Base-by-base conservation (phyloP, 2,329 filamentous ascomycete species). In the Colletotrichum sidae region DNA sequence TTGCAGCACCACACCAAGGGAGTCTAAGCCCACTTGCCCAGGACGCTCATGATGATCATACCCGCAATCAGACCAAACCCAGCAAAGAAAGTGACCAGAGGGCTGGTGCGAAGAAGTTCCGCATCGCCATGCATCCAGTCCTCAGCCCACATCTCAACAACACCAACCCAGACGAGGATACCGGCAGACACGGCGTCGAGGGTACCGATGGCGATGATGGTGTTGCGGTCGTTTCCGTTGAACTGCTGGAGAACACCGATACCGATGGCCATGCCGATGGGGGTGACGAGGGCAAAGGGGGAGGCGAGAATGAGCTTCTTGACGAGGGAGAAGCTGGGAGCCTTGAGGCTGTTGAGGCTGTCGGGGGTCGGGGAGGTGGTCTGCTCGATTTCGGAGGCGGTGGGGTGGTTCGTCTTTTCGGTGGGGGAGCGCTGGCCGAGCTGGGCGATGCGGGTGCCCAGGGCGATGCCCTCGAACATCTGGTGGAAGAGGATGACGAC, bases 211-310 rank as follows among this genome's bases (percentile, higher is more conserved):
- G 91, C 88, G 47, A 94, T 77, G 45, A 93, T 81, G 0, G 91
- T 94, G 2, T 83, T 81, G 3, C 82, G 84, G 69, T 92, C 86
- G 70, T 92, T 93, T 4, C 90, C 91, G 70, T 94, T 94, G 78
- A 93, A 94, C 8, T 81, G 75, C 42, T 89, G 78, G 35, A 94
- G 77, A 4, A 92, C 90, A 3, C 90, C 90, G 39, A 93, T 88
- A 1, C 92, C 92, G 65, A 95, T 93, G 0, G 88, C 90, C 91
- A 94, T 94, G 10, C 92, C 92, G 37, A 93, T 79, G 0, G 92
- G 92, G 0, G 92, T 94, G 59, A 92, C 88, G 34, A 93, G 78
- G 0, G 90, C 86, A 70, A 93, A 94, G 0, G 84, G 81, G 2
- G 76, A 69, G 0, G 85, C 90, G 78, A 94, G 88, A 11, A 87